Evolutionary conservation across 306 rosid genomes (phyloP), one percentile per base, ranked within the genome.

Genomic region (Cicer judaicum): DNA sequence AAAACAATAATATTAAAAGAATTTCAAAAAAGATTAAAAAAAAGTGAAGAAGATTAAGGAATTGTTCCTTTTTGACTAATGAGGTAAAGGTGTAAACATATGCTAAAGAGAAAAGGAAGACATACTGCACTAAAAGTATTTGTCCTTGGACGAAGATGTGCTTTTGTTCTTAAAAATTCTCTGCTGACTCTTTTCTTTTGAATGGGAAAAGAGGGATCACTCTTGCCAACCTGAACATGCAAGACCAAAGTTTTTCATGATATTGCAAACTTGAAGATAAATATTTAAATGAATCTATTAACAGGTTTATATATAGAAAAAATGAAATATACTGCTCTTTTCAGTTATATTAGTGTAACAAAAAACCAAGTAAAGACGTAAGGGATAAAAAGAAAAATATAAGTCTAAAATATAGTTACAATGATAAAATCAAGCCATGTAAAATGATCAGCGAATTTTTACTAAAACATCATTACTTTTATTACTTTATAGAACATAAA

Each of bases 121-220:
- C 86, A 77, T 93, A 94, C 98, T 61, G 97, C 98, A 64, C 98
- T 92, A 74, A 94, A 94, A 81, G 97, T 91, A 85, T 94, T 94
- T 76, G 98, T 87, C 89, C 98, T 87, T 2, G 97, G 79, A 64
- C 97, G 96, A 67, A 88, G 98, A 88, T 94, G 98, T 75, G 98
- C 97, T 80, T 91, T 91, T 15, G 95, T 94, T 80, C 98, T 91
- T 83, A 91, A 78, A 90, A 87, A 94, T 84, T 94, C 97, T 83
- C 85, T 84, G 91, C 86, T 91, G 70, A 73, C 97, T 81, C 93
- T 81, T 80, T 94, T 94, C 96, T 94, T 94, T 79, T 94, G 98
- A 83, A 91, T 86, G 42, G 98, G 97, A 83, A 77, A 94, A 29
- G 98, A 94, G 57, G 97, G 90, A 54, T 94, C 97, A 40, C 96